A percentile compares a stretch with the other conserved stretches of the same genome.
phyloP scores from a whole-genome alignment of 1,284 basidiomycete genomes.

The Ganoderma sinense region DNA sequence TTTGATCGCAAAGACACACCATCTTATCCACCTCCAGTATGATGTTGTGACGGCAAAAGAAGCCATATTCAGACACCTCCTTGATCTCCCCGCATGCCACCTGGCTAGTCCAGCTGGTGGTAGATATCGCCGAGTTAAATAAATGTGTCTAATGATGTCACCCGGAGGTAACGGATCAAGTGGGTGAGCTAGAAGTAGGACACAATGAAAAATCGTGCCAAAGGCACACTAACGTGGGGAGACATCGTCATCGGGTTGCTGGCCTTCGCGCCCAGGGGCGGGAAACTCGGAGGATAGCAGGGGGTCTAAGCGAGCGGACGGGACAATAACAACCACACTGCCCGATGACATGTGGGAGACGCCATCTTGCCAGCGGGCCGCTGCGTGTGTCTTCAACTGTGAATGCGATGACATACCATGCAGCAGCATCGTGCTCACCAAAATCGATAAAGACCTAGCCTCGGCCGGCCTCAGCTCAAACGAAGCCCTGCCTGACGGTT shows the following conservation, averaged over 20 bases:
- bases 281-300: neutral
- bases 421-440: neutral
- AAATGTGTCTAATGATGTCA: no score
- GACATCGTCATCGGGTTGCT: neutral
- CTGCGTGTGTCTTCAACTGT: neutral
- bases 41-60: no score
- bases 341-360: conserved; percentile 1
- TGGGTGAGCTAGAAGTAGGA: neutral
- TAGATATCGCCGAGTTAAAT: no score
- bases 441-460: no score
- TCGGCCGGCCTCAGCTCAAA: no score
- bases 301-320: neutral
- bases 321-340: conserved; percentile 15
- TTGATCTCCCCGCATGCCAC: neutral
- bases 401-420: neutral
- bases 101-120: no score
- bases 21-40: neutral
- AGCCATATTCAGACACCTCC: no score
- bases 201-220: neutral
- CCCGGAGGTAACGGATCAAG: neutral
- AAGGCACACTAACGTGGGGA: neutral
- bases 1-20: neutral
- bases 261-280: conserved; percentile 4
- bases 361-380: neutral
- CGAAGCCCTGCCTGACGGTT: no score